Percentiles rank a stretch among this genome's conserved stretches.
Evolutionary conservation across 2,329 filamentous ascomycete genomes (phyloP).

Genomic region (Stagonosporopsis rhizophila): DNA sequence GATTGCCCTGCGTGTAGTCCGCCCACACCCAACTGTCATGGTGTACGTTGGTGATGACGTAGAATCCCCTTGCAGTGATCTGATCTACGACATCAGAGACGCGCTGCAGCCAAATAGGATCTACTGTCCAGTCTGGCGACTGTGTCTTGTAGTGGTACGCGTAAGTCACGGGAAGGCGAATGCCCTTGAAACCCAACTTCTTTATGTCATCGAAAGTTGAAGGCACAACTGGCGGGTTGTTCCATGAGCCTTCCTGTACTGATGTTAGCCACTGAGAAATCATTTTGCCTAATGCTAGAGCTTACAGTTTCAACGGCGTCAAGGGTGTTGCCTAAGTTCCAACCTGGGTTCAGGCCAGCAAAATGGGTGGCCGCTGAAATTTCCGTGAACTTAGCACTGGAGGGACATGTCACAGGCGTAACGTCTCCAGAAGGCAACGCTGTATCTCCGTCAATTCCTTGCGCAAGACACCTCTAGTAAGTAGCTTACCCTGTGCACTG

Average conservation of each 20-base stretch:
- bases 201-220: slow-evolving; percentile 62
- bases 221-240: slow-evolving; percentile 60
- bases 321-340: slow-evolving; percentile 68
- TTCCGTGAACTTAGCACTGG: slow-evolving; percentile 51
- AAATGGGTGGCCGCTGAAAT: slow-evolving; percentile 59
- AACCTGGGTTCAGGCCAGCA: slow-evolving; percentile 60
- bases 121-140: slow-evolving; percentile 62
- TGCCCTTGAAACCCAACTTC: slow-evolving; percentile 63
- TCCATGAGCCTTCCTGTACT: slow-evolving; percentile 62
- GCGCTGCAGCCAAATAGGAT: slow-evolving; percentile 62
- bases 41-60: slow-evolving; percentile 65
- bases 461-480: not conserved
- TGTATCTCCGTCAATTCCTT: not conserved
- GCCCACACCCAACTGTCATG: slow-evolving; percentile 68
- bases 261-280: not conserved
- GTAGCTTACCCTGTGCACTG: slow-evolving; percentile 23
- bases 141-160: slow-evolving; percentile 61
- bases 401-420: slow-evolving; percentile 44
- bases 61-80: slow-evolving; percentile 59
- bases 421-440: slow-evolving; percentile 21
- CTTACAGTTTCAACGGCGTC: slow-evolving; percentile 56
- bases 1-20: slow-evolving; percentile 56
- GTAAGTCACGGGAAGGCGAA: slow-evolving; percentile 67
- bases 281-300: not conserved
- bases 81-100: slow-evolving; percentile 66